Percentiles rank a stretch among this genome's conserved stretches.
These are phyloP conservation scores for Moesziomyces aphidis DNA, from an alignment of 1,284 basidiomycete species.

Conservation along the genomic window DNA sequence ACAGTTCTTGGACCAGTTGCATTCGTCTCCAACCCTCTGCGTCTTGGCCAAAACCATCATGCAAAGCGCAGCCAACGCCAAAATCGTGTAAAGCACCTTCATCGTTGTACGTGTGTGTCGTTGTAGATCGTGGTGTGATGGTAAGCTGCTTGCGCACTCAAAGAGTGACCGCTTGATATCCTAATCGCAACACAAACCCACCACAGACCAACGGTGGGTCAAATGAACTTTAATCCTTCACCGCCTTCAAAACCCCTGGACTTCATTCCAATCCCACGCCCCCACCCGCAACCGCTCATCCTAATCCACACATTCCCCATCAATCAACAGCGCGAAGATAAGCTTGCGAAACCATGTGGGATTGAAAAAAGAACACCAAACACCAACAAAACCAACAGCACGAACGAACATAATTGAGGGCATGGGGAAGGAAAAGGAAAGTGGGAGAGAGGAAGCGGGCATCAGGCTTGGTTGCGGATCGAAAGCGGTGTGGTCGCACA, in stretches of 20 bases:
- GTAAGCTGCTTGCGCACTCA: too few relatives aligned
- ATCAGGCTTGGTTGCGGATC: too few relatives aligned
- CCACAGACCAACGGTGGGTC: too few relatives aligned
- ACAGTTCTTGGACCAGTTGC: conserved; percentile 29
- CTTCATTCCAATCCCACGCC: too few relatives aligned
- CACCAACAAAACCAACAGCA: neutral
- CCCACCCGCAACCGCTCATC: too few relatives aligned
- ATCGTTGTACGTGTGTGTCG: neutral
- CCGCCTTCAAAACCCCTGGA: too few relatives aligned
- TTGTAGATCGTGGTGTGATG: neutral
- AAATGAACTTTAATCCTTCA: too few relatives aligned
- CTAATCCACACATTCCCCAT: neutral
- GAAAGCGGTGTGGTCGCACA: too few relatives aligned
- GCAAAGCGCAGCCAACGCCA: neutral
- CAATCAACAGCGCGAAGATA: neutral
- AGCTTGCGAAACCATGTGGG: conserved; percentile 1
- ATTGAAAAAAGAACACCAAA: neutral
- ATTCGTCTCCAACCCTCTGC: conserved; percentile 23
- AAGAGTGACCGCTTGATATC: too few relatives aligned
- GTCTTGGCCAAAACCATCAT: neutral
- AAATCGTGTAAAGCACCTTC: neutral
- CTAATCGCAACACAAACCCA: too few relatives aligned
- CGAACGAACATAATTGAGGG: neutral
- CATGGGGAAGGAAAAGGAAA: neutral
- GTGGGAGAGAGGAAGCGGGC: neutral